Evolutionary conservation across 2,329 filamentous ascomycete genomes (phyloP).

Genomic region (Scedosporium minutisporum): DNA sequence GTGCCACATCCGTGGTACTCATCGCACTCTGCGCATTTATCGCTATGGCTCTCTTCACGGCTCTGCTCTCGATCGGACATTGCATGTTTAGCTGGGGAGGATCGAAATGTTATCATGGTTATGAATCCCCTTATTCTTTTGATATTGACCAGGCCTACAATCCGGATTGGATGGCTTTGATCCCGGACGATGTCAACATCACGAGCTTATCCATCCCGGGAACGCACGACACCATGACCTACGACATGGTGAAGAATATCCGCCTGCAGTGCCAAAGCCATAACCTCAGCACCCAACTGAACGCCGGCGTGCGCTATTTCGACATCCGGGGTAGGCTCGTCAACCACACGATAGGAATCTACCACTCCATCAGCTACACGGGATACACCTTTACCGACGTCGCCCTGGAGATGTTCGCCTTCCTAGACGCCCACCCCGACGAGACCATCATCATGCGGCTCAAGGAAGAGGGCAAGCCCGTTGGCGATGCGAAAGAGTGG

Average conservation of each 20-base stretch:
- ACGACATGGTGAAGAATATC: constrained; percentile 22
- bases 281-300: constrained; percentile 32
- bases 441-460: constrained; percentile 41
- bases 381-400: constrained; percentile 34
- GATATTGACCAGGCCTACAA: constrained; percentile 24
- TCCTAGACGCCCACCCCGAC: constrained; percentile 32
- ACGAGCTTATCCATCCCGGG: constrained; percentile 39
- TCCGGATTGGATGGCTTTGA: constrained; percentile 31
- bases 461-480: constrained; percentile 34
- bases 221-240: constrained; percentile 45
- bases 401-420: constrained; percentile 31
- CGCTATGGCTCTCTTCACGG: constrained; percentile 14
- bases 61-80: constrained; percentile 14
- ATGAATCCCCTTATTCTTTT: constrained; percentile 30
- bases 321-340: constrained; percentile 36
- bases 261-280: constrained; percentile 37
- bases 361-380: constrained; percentile 35
- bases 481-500: constrained; percentile 18
- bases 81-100: constrained; percentile 14
- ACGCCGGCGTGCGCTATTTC: constrained; percentile 37
- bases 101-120: constrained; percentile 21
- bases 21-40: constrained; percentile 12
- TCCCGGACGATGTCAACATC: constrained; percentile 31
- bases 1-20: constrained; percentile 4
- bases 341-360: constrained; percentile 34